phyloP scores from a whole-genome alignment of 441 rosid genomes.

The Bocquillonia castaneifolia region DNA sequence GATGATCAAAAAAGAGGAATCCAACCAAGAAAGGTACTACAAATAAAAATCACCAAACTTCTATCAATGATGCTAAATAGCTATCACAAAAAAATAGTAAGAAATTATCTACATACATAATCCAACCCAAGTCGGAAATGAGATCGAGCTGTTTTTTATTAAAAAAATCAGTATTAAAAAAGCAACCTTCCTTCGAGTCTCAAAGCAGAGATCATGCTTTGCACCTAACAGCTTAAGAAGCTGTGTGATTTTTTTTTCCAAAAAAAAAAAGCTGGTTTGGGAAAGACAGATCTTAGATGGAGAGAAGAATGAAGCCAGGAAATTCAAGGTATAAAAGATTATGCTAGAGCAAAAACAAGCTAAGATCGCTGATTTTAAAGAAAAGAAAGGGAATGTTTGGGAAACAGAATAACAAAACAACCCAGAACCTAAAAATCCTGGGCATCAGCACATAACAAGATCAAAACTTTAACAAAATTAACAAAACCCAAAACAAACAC shows the following conservation, averaged over 20 bases:
- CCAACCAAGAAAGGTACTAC: not conserved
- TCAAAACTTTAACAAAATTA: too few species aligned
- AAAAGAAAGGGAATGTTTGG: not conserved
- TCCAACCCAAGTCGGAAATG: not conserved
- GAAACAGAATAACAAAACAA: too few species aligned
- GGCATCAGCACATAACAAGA: too few species aligned
- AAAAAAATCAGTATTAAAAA: not conserved
- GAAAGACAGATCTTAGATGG: slow-evolving; percentile 18
- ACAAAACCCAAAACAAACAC: too few species aligned
- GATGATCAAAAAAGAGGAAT: not conserved
- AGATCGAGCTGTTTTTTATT: slow-evolving; percentile 9
- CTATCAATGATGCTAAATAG: not conserved
- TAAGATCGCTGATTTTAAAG: slow-evolving; percentile 5
- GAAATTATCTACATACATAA: not conserved
- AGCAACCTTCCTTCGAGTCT: not conserved
- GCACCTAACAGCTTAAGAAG: not conserved
- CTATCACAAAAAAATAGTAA: not conserved
- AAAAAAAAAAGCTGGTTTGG: not conserved
- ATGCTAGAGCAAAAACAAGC: not conserved
- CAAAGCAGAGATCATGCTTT: not conserved
- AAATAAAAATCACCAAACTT: not conserved
- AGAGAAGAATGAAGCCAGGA: not conserved
- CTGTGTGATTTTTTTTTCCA: not conserved
- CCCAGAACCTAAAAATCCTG: too few species aligned
- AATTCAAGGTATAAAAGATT: not conserved